Percentiles rank a stretch among this genome's conserved stretches.
Conservation (phyloP, 768 basidiomycete species). For the Cyclocybe cylindracea region DNA sequence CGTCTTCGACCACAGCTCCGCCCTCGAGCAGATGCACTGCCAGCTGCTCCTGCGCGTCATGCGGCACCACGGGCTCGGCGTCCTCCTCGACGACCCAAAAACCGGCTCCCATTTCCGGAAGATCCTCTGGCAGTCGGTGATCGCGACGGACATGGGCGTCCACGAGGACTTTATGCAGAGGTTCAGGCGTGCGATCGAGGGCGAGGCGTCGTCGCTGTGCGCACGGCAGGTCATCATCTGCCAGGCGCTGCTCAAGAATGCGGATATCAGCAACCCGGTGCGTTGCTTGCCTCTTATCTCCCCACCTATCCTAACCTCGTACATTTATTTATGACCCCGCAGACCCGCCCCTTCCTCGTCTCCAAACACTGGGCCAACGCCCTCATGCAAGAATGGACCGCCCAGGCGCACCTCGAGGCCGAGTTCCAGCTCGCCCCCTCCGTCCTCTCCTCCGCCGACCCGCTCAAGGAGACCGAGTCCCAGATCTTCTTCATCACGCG, state of each 20-base stretch:
- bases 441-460: slow-evolving; percentile 41
- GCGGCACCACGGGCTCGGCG: slow-evolving; percentile 74
- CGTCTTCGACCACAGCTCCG: slow-evolving; percentile 87
- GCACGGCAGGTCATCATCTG: slow-evolving; percentile 71
- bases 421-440: slow-evolving; percentile 72
- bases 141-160: slow-evolving; percentile 95
- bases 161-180: slow-evolving; percentile 82
- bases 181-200: slow-evolving; percentile 52
- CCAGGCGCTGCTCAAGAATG: slow-evolving; percentile 94
- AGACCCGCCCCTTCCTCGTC: slow-evolving; percentile 93
- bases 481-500: slow-evolving; percentile 89
- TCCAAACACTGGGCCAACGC: slow-evolving; percentile 93
- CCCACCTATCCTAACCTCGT: slow-evolving; percentile 1
- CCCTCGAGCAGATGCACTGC: slow-evolving; percentile 92
- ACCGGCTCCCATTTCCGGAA: slow-evolving; percentile 59
- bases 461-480: slow-evolving; percentile 68
- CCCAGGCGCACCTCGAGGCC: slow-evolving; percentile 85
- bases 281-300: slow-evolving; percentile 30
- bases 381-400: slow-evolving; percentile 86
- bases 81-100: slow-evolving; percentile 58
- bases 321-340: slow-evolving; percentile 2
- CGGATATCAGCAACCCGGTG: slow-evolving; percentile 98
- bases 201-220: slow-evolving; percentile 37
- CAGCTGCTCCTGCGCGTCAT: slow-evolving; percentile 79
- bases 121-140: slow-evolving; percentile 76